These are phyloP conservation scores for Tuber magnatum DNA, from an alignment of 495 filamentous ascomycete species.

Conservation along the genomic window DNA sequence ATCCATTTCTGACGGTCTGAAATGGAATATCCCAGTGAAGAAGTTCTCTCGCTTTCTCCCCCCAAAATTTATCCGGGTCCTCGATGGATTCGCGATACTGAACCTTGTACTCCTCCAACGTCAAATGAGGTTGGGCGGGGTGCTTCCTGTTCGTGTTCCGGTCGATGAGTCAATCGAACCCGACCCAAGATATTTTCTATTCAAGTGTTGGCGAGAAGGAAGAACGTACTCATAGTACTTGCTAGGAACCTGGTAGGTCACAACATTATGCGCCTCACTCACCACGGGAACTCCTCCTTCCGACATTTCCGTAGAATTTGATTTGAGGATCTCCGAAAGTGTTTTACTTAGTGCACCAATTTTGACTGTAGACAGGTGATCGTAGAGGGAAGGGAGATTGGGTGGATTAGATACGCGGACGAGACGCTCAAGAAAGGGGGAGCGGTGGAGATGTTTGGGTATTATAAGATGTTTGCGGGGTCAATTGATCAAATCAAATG, in stretches of 20 bases:
- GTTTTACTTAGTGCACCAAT: neutral
- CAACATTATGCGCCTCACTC: constrained; percentile 73
- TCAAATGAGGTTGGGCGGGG: constrained; percentile 60
- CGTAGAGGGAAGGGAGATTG: neutral
- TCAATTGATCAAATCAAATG: constrained; percentile 5
- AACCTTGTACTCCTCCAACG: constrained; percentile 79
- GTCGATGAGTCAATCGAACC: constrained; percentile 2
- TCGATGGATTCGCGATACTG: constrained; percentile 95
- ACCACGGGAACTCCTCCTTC: constrained; percentile 60
- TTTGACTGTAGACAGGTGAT: neutral
- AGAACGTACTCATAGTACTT: constrained; percentile 31
- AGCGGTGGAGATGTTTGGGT: neutral
- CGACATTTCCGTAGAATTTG: constrained; percentile 50
- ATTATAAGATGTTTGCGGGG: constrained; percentile 2
- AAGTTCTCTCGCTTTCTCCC: constrained; percentile 71
- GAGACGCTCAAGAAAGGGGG: neutral
- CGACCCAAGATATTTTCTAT: neutral
- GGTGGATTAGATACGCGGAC: neutral
- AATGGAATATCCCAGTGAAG: constrained; percentile 88
- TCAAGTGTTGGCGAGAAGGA: neutral
- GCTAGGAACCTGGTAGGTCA: constrained; percentile 60
- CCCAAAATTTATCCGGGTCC: constrained; percentile 88
- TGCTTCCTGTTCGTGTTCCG: constrained; percentile 55
- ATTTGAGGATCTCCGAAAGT: neutral
- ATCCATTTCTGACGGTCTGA: constrained; percentile 76